Evolutionary conservation across 2,329 filamentous ascomycete species (phyloP).

Genomic region (Colletotrichum sublineola): DNA sequence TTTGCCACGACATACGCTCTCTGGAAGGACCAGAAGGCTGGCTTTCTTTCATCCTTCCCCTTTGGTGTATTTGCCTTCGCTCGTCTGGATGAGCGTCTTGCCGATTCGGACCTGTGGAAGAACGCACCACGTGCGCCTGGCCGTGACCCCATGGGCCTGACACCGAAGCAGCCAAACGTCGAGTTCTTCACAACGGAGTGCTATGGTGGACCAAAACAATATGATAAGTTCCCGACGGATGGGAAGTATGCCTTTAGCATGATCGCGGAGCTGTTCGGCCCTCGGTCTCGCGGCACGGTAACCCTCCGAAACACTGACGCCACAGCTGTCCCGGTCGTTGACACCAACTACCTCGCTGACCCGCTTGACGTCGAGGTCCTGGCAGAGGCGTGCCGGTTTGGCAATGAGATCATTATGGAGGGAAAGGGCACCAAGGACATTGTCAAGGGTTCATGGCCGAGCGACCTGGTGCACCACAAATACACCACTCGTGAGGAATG

Average conservation of each 20-base stretch:
- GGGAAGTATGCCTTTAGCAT: slow-evolving; percentile 69
- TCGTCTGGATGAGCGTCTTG: slow-evolving; percentile 71
- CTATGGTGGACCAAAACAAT: slow-evolving; percentile 72
- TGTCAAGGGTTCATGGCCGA: slow-evolving; percentile 72
- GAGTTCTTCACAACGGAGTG: slow-evolving; percentile 75
- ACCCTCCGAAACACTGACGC: slow-evolving; percentile 63
- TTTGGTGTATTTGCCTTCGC: slow-evolving; percentile 74
- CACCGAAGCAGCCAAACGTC: slow-evolving; percentile 68
- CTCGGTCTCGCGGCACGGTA: slow-evolving; percentile 69
- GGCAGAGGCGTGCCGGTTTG: slow-evolving; percentile 69
- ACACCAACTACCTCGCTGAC: slow-evolving; percentile 70
- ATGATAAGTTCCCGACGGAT: slow-evolving; percentile 64
- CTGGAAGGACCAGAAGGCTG: slow-evolving; percentile 70
- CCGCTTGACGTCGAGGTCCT: slow-evolving; percentile 70
- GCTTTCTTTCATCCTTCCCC: slow-evolving; percentile 71
- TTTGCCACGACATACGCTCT: slow-evolving; percentile 63
- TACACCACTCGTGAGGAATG: slow-evolving; percentile 69
- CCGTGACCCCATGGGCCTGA: slow-evolving; percentile 74
- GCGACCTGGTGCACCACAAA: slow-evolving; percentile 63
- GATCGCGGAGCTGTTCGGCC: slow-evolving; percentile 69
- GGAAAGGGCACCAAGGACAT: slow-evolving; percentile 70
- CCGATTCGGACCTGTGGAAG: slow-evolving; percentile 67
- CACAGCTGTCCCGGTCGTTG: slow-evolving; percentile 65
- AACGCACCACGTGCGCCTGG: slow-evolving; percentile 60
- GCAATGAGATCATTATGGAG: slow-evolving; percentile 70